phyloP scores from a whole-genome alignment of 345 rosid species.

The Abelmoschus esculentus region DNA sequence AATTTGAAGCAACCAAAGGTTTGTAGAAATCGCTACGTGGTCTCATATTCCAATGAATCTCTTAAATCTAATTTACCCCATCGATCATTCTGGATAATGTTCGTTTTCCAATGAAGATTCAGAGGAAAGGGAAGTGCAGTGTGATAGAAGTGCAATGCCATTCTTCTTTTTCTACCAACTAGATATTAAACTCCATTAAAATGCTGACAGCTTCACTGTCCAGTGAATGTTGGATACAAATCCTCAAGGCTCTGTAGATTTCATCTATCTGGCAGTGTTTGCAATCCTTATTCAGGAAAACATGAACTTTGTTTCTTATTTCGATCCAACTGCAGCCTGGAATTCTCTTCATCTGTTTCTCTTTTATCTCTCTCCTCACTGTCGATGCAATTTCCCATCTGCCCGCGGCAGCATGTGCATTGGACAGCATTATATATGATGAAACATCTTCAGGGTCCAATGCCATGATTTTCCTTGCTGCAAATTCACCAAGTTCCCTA shows the following conservation, averaged over 20 bases:
- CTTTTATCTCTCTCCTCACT: slow-evolving; percentile 50
- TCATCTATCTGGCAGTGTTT: slow-evolving; percentile 45
- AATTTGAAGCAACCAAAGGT: background rate
- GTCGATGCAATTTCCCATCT: slow-evolving; percentile 52
- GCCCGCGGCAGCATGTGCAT: slow-evolving; percentile 58
- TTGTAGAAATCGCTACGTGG: background rate
- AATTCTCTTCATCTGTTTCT: slow-evolving; percentile 47
- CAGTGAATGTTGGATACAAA: slow-evolving; percentile 29
- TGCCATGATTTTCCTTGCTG: slow-evolving; percentile 44
- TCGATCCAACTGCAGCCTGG: slow-evolving; percentile 85
- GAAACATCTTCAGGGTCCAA: slow-evolving; percentile 71
- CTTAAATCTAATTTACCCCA: background rate
- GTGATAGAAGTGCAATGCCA: background rate
- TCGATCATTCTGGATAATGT: background rate
- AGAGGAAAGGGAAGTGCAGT: background rate
- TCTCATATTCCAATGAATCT: background rate
- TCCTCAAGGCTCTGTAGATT: slow-evolving; percentile 31
- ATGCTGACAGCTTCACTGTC: slow-evolving; percentile 19
- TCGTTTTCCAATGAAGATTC: background rate
- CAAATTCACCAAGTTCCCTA: slow-evolving; percentile 40
- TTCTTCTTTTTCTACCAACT: background rate
- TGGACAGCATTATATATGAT: slow-evolving; percentile 75
- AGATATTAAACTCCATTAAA: slow-evolving; percentile 6
- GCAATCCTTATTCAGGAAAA: slow-evolving; percentile 43
- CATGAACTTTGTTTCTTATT: slow-evolving; percentile 39